Evolutionary conservation across 2,329 filamentous ascomycete genomes (phyloP).

Genomic region (Fusarium sp.): DNA sequence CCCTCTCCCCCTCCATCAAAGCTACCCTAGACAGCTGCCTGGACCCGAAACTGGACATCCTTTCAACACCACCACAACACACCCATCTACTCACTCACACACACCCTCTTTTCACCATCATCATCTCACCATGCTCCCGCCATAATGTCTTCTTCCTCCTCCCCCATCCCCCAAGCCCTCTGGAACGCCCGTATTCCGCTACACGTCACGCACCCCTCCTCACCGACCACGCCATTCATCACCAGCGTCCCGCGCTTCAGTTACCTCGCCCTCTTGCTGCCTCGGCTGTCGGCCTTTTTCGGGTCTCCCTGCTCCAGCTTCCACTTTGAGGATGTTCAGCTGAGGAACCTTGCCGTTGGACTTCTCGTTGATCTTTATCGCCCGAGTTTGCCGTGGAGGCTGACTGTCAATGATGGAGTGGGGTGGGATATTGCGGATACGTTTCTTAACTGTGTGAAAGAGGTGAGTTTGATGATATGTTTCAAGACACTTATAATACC

Average conservation of each 20-base stretch:
- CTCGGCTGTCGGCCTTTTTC: slow-evolving; percentile 65
- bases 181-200: slow-evolving; percentile 67
- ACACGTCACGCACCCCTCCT: slow-evolving; percentile 62
- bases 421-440: slow-evolving; percentile 71
- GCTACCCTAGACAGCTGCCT: slow-evolving; percentile 9
- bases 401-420: slow-evolving; percentile 64
- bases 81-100: neutral
- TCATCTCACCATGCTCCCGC: slow-evolving; percentile 29
- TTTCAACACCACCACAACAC: neutral
- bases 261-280: slow-evolving; percentile 68
- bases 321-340: slow-evolving; percentile 64
- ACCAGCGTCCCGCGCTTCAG: slow-evolving; percentile 67
- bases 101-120: neutral
- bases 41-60: neutral
- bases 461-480: slow-evolving; percentile 53
- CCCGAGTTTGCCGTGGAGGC: slow-evolving; percentile 64
- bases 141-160: slow-evolving; percentile 41
- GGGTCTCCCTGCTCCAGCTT: slow-evolving; percentile 66
- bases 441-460: slow-evolving; percentile 73
- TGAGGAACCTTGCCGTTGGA: slow-evolving; percentile 64
- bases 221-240: slow-evolving; percentile 61
- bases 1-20: neutral
- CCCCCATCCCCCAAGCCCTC: slow-evolving; percentile 57
- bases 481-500: neutral
- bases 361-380: slow-evolving; percentile 68